Conservation (phyloP, 2,329 filamentous ascomycete genomes). For the Neophaeococcomyces mojaviensis region DNA sequence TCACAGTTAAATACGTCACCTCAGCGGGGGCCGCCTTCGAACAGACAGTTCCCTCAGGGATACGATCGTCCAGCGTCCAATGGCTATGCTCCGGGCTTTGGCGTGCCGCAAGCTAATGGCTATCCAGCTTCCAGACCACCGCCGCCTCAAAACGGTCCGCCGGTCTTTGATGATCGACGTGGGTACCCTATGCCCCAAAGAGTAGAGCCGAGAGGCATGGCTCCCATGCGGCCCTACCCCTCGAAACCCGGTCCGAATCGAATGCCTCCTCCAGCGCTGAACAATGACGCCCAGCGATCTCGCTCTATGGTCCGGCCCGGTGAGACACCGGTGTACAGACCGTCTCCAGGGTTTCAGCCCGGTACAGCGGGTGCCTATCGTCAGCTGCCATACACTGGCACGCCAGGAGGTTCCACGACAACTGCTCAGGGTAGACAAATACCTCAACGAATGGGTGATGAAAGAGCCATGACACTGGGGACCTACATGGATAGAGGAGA, state of each 20-base stretch:
- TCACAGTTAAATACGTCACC: constrained; percentile 35
- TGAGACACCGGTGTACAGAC: constrained; percentile 62
- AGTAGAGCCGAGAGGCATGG: constrained; percentile 47
- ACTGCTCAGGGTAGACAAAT: constrained; percentile 88
- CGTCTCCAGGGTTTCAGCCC: constrained; percentile 55
- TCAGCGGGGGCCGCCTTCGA: constrained; percentile 34
- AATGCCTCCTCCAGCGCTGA: constrained; percentile 62
- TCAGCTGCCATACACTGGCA: constrained; percentile 61
- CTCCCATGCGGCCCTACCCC: constrained; percentile 44
- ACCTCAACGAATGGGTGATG: constrained; percentile 84
- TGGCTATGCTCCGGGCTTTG: constrained; percentile 33
- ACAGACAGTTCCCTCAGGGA: constrained; percentile 38
- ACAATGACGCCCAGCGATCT: constrained; percentile 81
- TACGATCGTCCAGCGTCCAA: constrained; percentile 34
- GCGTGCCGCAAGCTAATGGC: constrained; percentile 25
- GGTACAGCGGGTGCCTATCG: constrained; percentile 69
- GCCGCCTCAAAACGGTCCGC: constrained; percentile 49
- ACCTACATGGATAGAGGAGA: constrained; percentile 67
- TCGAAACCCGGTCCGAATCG: constrained; percentile 52
- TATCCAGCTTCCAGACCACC: constrained; percentile 16
- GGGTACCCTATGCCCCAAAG: constrained; percentile 68
- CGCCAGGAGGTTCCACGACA: constrained; percentile 53
- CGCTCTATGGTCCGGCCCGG: constrained; percentile 75
- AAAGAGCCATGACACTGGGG: constrained; percentile 93
- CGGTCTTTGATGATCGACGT: constrained; percentile 55